A percentile compares a stretch with the other conserved stretches of the same genome.
Conservation (phyloP, 768 basidiomycete species). For the Xanthoconium stramineum region DNA sequence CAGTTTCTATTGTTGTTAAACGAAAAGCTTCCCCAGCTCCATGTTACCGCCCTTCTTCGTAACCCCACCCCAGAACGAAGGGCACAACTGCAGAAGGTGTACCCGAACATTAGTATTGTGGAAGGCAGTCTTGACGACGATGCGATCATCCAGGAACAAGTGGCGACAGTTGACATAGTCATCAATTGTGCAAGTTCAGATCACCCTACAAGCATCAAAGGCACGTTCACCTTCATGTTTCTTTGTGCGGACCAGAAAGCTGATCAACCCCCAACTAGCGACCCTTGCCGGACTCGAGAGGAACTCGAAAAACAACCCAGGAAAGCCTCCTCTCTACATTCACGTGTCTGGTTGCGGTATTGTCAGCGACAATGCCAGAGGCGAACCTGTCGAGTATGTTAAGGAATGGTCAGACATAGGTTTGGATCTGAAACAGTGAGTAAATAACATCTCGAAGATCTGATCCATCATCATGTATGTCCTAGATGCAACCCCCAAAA, state of each 20-base stretch:
- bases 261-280: slow-evolving; percentile 21
- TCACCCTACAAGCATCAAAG: slow-evolving; percentile 32
- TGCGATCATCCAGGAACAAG: slow-evolving; percentile 34
- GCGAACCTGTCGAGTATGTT: slow-evolving; percentile 34
- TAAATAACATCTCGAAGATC: not conserved
- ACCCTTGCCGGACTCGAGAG: slow-evolving; percentile 38
- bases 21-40: slow-evolving; percentile 31
- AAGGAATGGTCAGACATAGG: slow-evolving; percentile 38
- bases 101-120: slow-evolving; percentile 34
- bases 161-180: slow-evolving; percentile 35
- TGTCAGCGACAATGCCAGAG: slow-evolving; percentile 38
- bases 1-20: slow-evolving; percentile 37
- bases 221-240: slow-evolving; percentile 16
- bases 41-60: slow-evolving; percentile 37
- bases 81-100: slow-evolving; percentile 30
- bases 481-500: slow-evolving; percentile 29
- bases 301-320: slow-evolving; percentile 34
- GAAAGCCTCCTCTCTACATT: slow-evolving; percentile 41
- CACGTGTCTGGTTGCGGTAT: slow-evolving; percentile 43
- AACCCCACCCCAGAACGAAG: slow-evolving; percentile 30
- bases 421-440: slow-evolving; percentile 32
- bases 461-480: not conserved
- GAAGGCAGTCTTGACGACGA: slow-evolving; percentile 40
- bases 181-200: slow-evolving; percentile 43
- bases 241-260: not conserved